A percentile compares a stretch with the other conserved stretches of the same genome.
These are phyloP conservation scores for Phytopythium kandeliae DNA, from an alignment of 352 stramenopile genomes.

Conservation along the genomic window DNA sequence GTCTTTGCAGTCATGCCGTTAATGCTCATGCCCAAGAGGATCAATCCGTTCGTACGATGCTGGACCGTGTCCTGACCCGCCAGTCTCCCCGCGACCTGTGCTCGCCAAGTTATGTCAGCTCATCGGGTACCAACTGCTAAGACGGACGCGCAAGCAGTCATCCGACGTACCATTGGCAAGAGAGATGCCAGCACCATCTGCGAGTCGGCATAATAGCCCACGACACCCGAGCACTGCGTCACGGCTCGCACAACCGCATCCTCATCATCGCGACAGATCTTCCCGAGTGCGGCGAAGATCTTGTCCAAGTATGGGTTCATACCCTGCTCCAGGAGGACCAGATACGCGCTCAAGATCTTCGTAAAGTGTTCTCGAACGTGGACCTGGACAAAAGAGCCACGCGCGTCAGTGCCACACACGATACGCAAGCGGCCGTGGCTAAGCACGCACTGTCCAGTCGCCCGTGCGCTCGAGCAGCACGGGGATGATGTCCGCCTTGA, in stretches of 20 bases:
- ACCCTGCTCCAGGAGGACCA: conserved; percentile 57
- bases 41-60: conserved; percentile 73
- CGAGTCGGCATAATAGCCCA: conserved; percentile 67
- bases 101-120: not conserved
- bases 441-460: conserved; percentile 59
- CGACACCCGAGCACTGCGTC: conserved; percentile 49
- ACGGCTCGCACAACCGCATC: conserved; percentile 52
- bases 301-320: conserved; percentile 74
- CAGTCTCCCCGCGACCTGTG: conserved; percentile 41
- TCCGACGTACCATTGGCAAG: conserved; percentile 45
- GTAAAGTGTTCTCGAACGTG: conserved; percentile 73
- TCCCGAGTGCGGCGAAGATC: conserved; percentile 63
- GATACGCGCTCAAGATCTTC: conserved; percentile 55
- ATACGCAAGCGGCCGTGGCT: not conserved
- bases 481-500: conserved; percentile 44
- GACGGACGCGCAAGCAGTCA: too few relatives aligned
- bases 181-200: conserved; percentile 71
- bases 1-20: conserved; percentile 64
- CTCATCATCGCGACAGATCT: conserved; percentile 76
- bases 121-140: not conserved
- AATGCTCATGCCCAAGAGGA: conserved; percentile 76
- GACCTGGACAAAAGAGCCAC: conserved; percentile 16
- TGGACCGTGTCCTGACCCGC: conserved; percentile 72
- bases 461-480: conserved; percentile 58
- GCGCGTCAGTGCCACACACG: not conserved